Base-by-base conservation (phyloP, 1,139 yeast genomes). In the Saccharomyces uvarum region DNA sequence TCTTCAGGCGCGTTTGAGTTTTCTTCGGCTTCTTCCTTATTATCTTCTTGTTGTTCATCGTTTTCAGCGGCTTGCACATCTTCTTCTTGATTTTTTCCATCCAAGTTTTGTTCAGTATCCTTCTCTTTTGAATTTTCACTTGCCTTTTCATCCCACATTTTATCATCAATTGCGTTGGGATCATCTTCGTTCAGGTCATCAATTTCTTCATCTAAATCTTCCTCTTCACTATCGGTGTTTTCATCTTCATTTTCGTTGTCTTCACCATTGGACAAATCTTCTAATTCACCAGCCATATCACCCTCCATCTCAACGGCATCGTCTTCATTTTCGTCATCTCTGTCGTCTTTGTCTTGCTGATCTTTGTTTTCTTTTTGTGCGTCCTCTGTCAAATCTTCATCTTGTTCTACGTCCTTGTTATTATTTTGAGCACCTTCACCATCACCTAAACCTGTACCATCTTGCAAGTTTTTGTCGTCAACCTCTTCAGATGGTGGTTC, bases 111-210 rank as follows among this genome's bases (percentile, higher is more conserved):
- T 38, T 87, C 90, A 19, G 89, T 79, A 50, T 85, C 86, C 65
- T 86, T 85, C 64, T 86, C 89, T 65, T 86, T 84, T 47, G 80
- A 78, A 54, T 83, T 83, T 11, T 87, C 91, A 54, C 83, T 80
- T 13, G 87, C 87, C 69, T 91, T 90, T 66, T 90, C 98, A 65
- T 93, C 95, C 99, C 99, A 93, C 97, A 93, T 88, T 74, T 93
- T 93, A 63, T 95, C 99, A 70, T 95, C 99, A 51, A 93, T 82
- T 4, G 96, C 96, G 70, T 91, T 88, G 1, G 97, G 97, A 76
- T 93, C 98, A 57, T 87, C 76, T 55, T 89, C 95, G 68, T 90
- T 96, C 47, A 91, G 76, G 63, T 90, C 89, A 61, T 95, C 98
- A 54, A 91, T 78, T 66, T 90, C 95, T 63, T 93, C 98, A 64